These are phyloP conservation scores for Salvia hispanica DNA, from an alignment of 257 asterid species.

Conservation along the genomic window DNA sequence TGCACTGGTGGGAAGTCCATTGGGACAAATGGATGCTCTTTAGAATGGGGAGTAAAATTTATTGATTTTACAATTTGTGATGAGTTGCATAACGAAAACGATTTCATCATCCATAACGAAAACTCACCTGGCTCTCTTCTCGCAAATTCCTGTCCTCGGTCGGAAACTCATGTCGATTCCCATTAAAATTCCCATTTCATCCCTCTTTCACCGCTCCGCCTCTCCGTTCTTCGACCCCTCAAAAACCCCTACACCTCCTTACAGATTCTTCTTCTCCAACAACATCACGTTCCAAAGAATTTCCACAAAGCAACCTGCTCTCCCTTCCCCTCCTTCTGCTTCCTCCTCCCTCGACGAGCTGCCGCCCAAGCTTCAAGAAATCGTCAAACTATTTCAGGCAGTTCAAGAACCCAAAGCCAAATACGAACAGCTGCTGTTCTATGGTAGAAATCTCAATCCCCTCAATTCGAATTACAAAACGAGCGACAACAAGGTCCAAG, in stretches of 20 bases:
- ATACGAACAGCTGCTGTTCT: constrained; percentile 71
- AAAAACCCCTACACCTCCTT: constrained; percentile 27
- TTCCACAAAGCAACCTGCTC: constrained; percentile 43
- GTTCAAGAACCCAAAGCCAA: constrained; percentile 76
- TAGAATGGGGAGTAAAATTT: too few species aligned
- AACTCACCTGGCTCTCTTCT: not conserved
- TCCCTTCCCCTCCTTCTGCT: constrained; percentile 40
- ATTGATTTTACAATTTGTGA: too few species aligned
- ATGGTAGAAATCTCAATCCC: constrained; percentile 67
- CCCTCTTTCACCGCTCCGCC: constrained; percentile 33
- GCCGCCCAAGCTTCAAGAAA: constrained; percentile 81
- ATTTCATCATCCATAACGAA: too few species aligned
- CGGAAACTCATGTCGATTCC: constrained; percentile 61
- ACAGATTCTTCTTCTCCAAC: constrained; percentile 37
- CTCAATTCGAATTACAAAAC: constrained; percentile 58
- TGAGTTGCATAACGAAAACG: too few species aligned
- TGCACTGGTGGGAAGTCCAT: too few species aligned
- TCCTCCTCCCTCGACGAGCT: constrained; percentile 56
- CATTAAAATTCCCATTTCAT: constrained; percentile 38
- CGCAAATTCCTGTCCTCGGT: constrained; percentile 7
- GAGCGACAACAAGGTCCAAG: constrained; percentile 70
- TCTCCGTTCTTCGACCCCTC: constrained; percentile 38
- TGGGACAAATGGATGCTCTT: too few species aligned
- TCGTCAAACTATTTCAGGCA: constrained; percentile 66
- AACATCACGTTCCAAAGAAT: constrained; percentile 52